phyloP scores from a whole-genome alignment of 495 filamentous ascomycete species.

The Penicillium steckii region DNA sequence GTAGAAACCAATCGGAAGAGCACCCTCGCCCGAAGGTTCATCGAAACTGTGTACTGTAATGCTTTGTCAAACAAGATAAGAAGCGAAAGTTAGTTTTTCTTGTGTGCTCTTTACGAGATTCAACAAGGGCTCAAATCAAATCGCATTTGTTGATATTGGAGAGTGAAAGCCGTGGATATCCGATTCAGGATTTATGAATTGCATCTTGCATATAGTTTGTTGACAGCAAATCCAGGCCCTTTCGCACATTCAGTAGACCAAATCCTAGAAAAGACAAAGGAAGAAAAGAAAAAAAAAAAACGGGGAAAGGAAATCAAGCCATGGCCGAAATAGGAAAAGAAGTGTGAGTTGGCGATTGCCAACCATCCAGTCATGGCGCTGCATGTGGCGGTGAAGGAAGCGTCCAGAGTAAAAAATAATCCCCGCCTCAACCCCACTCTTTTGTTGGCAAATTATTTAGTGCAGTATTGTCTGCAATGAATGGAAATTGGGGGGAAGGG shows the following conservation, averaged over 20 bases:
- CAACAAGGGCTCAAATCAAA: background rate
- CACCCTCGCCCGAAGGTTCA: background rate
- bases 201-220: background rate
- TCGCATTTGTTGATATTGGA: background rate
- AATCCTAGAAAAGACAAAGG: background rate
- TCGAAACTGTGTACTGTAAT: constrained; percentile 1
- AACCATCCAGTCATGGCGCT: constrained; percentile 26
- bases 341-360: constrained; percentile 27
- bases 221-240: background rate
- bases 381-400: constrained; percentile 45
- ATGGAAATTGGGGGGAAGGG: constrained; percentile 2
- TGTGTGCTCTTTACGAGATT: constrained; percentile 1
- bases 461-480: background rate
- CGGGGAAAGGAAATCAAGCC: constrained; percentile 4
- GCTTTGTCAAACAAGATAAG: background rate
- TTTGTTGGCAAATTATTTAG: constrained; percentile 10
- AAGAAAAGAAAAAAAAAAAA: background rate
- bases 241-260: background rate
- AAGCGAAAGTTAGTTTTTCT: background rate
- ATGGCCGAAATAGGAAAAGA: constrained; percentile 25
- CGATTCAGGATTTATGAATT: background rate
- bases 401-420: constrained; percentile 25
- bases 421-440: constrained; percentile 43
- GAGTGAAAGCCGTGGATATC: background rate
- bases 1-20: constrained; percentile 9